Base-by-base conservation (phyloP, 2,329 filamentous ascomycete genomes). In the Sporothrix schenckii region DNA sequence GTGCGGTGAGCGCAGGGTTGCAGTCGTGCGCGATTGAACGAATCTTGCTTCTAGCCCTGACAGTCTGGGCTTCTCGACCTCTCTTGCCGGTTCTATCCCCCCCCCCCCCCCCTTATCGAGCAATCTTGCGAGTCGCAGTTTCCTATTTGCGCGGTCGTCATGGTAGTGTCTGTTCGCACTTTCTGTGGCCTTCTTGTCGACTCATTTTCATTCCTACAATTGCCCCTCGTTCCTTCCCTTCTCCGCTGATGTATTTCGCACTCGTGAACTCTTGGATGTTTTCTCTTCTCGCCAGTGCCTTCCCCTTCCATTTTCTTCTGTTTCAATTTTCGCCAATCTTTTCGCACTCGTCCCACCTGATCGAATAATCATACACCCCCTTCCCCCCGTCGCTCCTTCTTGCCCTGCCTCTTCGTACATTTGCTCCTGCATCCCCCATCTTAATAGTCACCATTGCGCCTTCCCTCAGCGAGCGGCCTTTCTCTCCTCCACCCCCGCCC, bases 401-500 rank as follows among this genome's bases (percentile, higher is more conserved):
- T 27, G 41, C 30, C 56, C 56, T 44, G 56, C 56, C 10, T 39
- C 63, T 47, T 50, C 4, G 9, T 49, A 21, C 44, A 14, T 39
- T 39, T 24, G 52, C 53, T 58, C 41, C 30, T 69, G 19, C 19
- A 63, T 69, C 6, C n/a, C n/a, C 53, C 19, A 52, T 52, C 27
- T 19, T 50, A 47, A 60, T 30, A 50, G 14, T 52, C 53, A 21
- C 47, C 47, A 50, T 58, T 39, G 66, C 70, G 44, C 70, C 70
- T 68, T 69, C 70, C 60, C 34, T 61, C 44, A 71, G 54, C 54
- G 60, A 66, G 52, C 49, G 39, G 44, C 44, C 56, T 34, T 60
- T 58, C 61, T 24, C 52, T 54, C 68, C 56, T 47, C 7, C 44
- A 65, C 49, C 70, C 27, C 70, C 69, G 66, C 56, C 70, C 70